Evolutionary conservation across 2,329 filamentous ascomycete species (phyloP).

Genomic region (Paradendryphiella salina): DNA sequence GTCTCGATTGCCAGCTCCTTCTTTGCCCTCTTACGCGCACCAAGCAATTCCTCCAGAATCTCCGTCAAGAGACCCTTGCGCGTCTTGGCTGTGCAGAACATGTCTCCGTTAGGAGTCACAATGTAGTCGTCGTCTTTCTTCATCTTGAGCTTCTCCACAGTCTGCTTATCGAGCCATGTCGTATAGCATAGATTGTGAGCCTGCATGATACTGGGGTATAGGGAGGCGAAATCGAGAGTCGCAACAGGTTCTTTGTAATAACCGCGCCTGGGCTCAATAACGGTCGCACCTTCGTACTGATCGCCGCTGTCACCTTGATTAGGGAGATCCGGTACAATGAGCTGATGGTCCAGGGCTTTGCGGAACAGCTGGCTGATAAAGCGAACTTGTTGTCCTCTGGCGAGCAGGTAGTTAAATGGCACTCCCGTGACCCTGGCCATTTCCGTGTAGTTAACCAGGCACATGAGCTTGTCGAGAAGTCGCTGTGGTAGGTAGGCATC

Average conservation of each 20-base stretch:
- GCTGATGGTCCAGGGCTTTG: conserved; percentile 87
- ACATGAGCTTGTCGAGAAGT: conserved; percentile 96
- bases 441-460: conserved; percentile 98
- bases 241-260: conserved; percentile 96
- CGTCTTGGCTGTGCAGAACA: conserved; percentile 85
- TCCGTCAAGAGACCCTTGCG: conserved; percentile 91
- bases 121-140: conserved; percentile 95
- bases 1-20: conserved; percentile 84
- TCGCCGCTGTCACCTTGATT: conserved; percentile 70
- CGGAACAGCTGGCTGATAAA: conserved; percentile 97
- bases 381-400: conserved; percentile 93
- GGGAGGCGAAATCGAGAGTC: conserved; percentile 96
- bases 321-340: conserved; percentile 87
- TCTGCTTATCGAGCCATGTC: conserved; percentile 78
- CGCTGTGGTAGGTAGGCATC: conserved; percentile 94
- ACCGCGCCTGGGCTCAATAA: conserved; percentile 90
- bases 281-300: conserved; percentile 95
- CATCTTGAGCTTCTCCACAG: conserved; percentile 73
- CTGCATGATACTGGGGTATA: conserved; percentile 98
- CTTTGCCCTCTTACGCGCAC: conserved; percentile 94
- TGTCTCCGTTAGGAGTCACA: conserved; percentile 89
- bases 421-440: conserved; percentile 99
- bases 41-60: conserved; percentile 89
- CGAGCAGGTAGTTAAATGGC: conserved; percentile 90
- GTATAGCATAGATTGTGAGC: conserved; percentile 99